Conservation (phyloP, 2,329 filamentous ascomycete species). For the Emergomyces orientalis region DNA sequence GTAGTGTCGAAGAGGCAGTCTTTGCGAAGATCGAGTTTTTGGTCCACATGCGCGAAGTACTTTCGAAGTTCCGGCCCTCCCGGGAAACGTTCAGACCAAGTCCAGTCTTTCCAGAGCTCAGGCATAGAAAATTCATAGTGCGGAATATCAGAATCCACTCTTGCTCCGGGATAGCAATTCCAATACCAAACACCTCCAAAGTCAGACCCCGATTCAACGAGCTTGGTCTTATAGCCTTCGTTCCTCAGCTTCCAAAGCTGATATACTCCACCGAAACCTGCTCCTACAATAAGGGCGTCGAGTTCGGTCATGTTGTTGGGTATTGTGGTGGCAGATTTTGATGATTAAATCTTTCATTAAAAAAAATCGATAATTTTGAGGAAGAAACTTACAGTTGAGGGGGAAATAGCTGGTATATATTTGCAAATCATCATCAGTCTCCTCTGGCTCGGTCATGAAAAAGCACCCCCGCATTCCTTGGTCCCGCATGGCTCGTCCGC, state of each 20-base stretch:
- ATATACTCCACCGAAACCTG: slow-evolving; percentile 37
- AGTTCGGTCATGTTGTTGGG: slow-evolving; percentile 11
- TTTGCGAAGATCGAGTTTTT: slow-evolving; percentile 55
- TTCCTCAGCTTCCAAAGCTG: slow-evolving; percentile 46
- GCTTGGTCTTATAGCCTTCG: slow-evolving; percentile 39
- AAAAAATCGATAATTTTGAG: background rate
- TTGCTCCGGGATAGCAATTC: slow-evolving; percentile 49
- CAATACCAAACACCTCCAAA: slow-evolving; percentile 48
- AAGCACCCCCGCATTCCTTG: background rate
- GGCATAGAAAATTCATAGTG: slow-evolving; percentile 47
- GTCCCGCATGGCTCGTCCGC: background rate
- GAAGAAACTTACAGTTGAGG: background rate
- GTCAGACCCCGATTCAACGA: slow-evolving; percentile 46
- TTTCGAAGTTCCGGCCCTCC: slow-evolving; percentile 56
- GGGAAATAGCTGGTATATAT: background rate
- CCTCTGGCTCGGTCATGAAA: background rate
- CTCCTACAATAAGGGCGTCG: slow-evolving; percentile 25
- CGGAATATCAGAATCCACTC: slow-evolving; percentile 46
- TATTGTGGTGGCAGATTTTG: background rate
- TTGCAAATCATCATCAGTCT: background rate
- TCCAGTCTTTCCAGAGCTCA: slow-evolving; percentile 38
- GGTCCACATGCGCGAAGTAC: slow-evolving; percentile 56
- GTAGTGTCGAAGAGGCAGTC: slow-evolving; percentile 47
- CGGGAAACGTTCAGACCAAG: slow-evolving; percentile 59
- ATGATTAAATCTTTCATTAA: background rate